Percentiles rank a stretch among this genome's conserved stretches.
phyloP scores from a whole-genome alignment of 768 basidiomycete genomes.

The Nidula microcarpa region DNA sequence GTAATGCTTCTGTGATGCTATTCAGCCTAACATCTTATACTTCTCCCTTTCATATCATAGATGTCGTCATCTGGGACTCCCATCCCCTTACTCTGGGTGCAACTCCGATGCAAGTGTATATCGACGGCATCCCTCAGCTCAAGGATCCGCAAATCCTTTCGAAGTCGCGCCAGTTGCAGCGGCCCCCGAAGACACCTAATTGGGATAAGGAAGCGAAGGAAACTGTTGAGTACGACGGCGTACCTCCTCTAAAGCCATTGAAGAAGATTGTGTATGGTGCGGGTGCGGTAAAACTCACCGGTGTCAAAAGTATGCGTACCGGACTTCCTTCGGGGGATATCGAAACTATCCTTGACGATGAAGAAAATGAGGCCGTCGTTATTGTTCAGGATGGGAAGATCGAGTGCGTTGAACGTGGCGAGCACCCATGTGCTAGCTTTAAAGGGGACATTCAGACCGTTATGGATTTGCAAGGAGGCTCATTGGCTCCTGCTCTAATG shows the following conservation, averaged over 20 bases:
- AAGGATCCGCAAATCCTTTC: constrained; percentile 22
- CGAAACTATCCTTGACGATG: constrained; percentile 16
- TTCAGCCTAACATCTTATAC: background rate
- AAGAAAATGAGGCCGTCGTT: constrained; percentile 23
- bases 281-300: constrained; percentile 35
- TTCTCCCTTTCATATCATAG: constrained; percentile 16
- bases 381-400: constrained; percentile 54
- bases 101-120: constrained; percentile 77
- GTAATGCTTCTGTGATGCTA: constrained; percentile 6
- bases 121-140: constrained; percentile 78
- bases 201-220: constrained; percentile 59
- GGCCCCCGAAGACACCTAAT: constrained; percentile 48
- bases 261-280: constrained; percentile 25
- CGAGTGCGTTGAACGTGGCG: constrained; percentile 29
- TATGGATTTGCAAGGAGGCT: constrained; percentile 60
- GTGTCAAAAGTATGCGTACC: constrained; percentile 40
- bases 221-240: constrained; percentile 58
- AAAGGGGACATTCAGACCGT: constrained; percentile 21
- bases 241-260: constrained; percentile 55
- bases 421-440: background rate
- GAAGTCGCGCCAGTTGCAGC: constrained; percentile 50
- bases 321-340: constrained; percentile 7
- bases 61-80: constrained; percentile 63
- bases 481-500: constrained; percentile 56
- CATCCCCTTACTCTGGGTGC: constrained; percentile 79